Conservation (phyloP, 2,329 filamentous ascomycete genomes). For the Aspergillus sp. region DNA sequence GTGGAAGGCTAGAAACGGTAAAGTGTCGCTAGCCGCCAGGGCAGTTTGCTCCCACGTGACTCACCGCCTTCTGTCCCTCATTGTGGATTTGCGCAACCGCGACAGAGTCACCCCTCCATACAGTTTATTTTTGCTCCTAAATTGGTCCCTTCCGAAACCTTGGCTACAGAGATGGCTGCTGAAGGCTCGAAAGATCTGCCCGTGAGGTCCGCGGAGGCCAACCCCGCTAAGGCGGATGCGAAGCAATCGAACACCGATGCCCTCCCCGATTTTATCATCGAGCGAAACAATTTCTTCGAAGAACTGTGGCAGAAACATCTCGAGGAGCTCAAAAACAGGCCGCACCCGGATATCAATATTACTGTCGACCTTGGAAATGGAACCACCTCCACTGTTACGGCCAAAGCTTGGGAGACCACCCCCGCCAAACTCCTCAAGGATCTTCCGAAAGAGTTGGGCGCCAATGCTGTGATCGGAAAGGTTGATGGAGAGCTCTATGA, state of each 20-base stretch:
- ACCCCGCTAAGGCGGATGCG: constrained; percentile 27
- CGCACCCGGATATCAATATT: constrained; percentile 44
- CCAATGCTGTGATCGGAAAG: constrained; percentile 74
- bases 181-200: constrained; percentile 32
- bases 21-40: constrained; percentile 31
- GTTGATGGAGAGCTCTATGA: constrained; percentile 90
- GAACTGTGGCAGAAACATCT: constrained; percentile 78
- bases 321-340: constrained; percentile 58
- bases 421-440: constrained; percentile 70
- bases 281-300: constrained; percentile 82
- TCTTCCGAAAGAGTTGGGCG: constrained; percentile 78
- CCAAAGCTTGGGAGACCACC: constrained; percentile 86
- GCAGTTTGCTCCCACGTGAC: constrained; percentile 27
- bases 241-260: constrained; percentile 25
- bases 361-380: constrained; percentile 39
- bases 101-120: constrained; percentile 1
- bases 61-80: constrained; percentile 29
- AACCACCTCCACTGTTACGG: constrained; percentile 41
- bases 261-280: constrained; percentile 69
- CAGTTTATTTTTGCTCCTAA: constrained; percentile 14
- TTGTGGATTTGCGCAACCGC: constrained; percentile 14
- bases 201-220: constrained; percentile 28
- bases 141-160: constrained; percentile 7
- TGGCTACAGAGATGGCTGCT: constrained; percentile 24
- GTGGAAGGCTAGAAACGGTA: constrained; percentile 41